phyloP scores from a whole-genome alignment of 371 early-diverging fungal species.

The Parasitella parasitica region DNA sequence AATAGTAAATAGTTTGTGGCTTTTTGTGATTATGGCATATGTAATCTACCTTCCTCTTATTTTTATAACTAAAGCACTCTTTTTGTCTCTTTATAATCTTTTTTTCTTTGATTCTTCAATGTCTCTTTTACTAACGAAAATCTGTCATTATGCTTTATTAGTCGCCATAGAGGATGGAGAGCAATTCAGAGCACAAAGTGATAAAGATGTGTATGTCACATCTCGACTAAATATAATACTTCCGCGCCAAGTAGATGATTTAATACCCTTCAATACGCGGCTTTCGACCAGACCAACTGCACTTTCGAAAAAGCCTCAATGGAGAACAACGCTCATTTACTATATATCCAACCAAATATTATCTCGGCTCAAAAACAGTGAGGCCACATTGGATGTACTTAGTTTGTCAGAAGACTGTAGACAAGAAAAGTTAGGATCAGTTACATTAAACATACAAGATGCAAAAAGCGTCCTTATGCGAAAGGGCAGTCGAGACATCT shows the following conservation, averaged over 20 bases:
- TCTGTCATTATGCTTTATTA: conserved; percentile 32
- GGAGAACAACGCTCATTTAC: conserved; percentile 43
- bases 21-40: neutral
- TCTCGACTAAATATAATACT: conserved; percentile 32
- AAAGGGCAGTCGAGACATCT: conserved; percentile 23
- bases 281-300: conserved; percentile 31
- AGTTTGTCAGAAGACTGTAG: conserved; percentile 19
- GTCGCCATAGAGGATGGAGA: conserved; percentile 40
- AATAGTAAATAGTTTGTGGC: neutral
- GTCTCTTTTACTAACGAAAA: conserved; percentile 30
- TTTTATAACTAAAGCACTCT: no score
- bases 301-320: conserved; percentile 19
- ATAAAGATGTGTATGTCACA: conserved; percentile 40
- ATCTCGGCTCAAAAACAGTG: conserved; percentile 20
- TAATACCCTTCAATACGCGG: conserved; percentile 46
- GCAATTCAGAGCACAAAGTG: conserved; percentile 22
- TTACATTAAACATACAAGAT: conserved; percentile 24
- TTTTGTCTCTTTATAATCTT: conserved; percentile 3
- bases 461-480: conserved; percentile 36
- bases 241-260: conserved; percentile 38
- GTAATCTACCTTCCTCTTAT: neutral
- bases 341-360: conserved; percentile 39
- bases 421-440: conserved; percentile 16
- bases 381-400: conserved; percentile 27
- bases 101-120: conserved; percentile 15